phyloP scores from a whole-genome alignment of 495 filamentous ascomycete species.

The Venustampulla echinocandica region DNA sequence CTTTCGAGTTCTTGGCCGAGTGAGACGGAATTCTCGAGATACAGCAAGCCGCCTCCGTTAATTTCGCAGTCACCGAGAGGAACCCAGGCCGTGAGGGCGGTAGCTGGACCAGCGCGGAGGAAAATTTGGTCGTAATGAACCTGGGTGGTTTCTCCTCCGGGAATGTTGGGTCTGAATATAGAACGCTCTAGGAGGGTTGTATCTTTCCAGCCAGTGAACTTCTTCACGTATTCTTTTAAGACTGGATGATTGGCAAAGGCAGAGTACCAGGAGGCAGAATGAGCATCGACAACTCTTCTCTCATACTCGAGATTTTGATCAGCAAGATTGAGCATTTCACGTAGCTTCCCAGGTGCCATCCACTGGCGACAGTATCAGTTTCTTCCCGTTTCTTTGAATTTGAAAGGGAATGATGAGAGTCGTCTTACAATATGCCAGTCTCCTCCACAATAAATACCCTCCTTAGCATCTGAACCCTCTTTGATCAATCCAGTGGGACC shows the following conservation, averaged over 20 bases:
- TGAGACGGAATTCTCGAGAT: constrained; percentile 40
- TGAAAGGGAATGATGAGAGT: too few species aligned
- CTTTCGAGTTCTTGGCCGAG: constrained; percentile 36
- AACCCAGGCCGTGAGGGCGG: constrained; percentile 54
- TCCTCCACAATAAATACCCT: too few species aligned
- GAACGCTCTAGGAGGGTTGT: constrained; percentile 39
- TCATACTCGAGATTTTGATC: too few species aligned
- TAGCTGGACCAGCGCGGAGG: constrained; percentile 48
- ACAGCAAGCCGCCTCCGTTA: constrained; percentile 53
- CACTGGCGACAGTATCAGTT: too few species aligned
- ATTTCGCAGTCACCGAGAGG: constrained; percentile 52
- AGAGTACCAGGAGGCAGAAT: constrained; percentile 48
- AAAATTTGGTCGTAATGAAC: constrained; percentile 64
- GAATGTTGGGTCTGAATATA: constrained; percentile 50
- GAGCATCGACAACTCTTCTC: constrained; percentile 46
- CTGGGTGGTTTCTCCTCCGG: constrained; percentile 48
- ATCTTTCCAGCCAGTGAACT: constrained; percentile 46
- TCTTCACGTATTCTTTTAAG: constrained; percentile 42
- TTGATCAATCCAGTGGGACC: constrained; percentile 48
- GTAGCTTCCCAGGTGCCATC: too few species aligned
- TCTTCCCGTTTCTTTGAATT: too few species aligned
- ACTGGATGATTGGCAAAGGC: constrained; percentile 47
- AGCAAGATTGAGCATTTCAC: too few species aligned
- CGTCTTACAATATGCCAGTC: too few species aligned
- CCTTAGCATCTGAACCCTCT: too few species aligned